Base-by-base conservation (phyloP, 2,329 filamentous ascomycete species). In the Plectosphaerella sp. region DNA sequence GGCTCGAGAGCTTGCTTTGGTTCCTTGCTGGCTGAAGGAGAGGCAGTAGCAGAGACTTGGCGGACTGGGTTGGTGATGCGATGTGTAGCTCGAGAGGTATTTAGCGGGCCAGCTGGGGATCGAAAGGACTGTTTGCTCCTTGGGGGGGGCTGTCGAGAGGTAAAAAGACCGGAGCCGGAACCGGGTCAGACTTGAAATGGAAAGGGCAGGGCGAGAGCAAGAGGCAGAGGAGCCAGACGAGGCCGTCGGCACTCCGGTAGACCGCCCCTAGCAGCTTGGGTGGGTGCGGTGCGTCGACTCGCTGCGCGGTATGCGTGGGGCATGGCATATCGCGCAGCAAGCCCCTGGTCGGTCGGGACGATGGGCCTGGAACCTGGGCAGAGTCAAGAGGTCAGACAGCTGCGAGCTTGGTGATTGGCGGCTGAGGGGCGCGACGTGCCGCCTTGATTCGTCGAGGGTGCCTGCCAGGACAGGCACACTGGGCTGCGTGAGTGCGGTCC, bases 111-210 rank as follows among this genome's bases (percentile, higher is more conserved):
- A 14, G 35, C 12, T 6, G 12, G 12, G 22, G 28, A 18, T 16
- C 28, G 46, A 20, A 20, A 48, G 47, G 47, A 48, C 47, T n/a
- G 9, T 48, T 48, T 48, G 47, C 47, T 48, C 47, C 47, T 42
- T 35, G 37, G 6, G 39, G 22, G 28, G 28, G 28, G 28, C 28
- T 33, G 28, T 33, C 28, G 28, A 33, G 28, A 33, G 28, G 28
- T 33, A 33, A 33, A 33, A 33, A 12, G 28, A 12, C 28, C 28
- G 28, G 28, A 33, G 28, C 2, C 28, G 28, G 28, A 33, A 33
- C 28, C 8, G 28, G 28, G 28, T 33, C 28, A 33, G 28, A 12
- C 28, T 10, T 3, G 28, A 33, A 33, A 4, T 9, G 28, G 28
- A 10, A 9, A 33, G 28, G 28, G 28, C 28, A 33, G 28, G 28